Conservation (phyloP, 2,329 filamentous ascomycete species). For the Epicoccum sorghinum region DNA sequence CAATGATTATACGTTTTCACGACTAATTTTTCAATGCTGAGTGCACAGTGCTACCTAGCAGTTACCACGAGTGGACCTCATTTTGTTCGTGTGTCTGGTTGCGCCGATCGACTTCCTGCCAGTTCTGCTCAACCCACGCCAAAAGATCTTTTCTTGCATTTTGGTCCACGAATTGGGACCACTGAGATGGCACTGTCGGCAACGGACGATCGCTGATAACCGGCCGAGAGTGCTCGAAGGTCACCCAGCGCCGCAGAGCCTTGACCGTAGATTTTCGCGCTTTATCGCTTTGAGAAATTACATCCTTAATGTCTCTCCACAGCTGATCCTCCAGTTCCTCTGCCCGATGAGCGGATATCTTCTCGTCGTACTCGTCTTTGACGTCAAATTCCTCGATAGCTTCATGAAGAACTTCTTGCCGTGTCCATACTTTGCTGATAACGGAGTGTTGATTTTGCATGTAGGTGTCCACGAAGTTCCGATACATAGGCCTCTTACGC, state of each 20-base stretch:
- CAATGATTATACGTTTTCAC: too few species aligned
- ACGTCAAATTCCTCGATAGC: conserved; percentile 61
- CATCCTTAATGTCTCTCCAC: conserved; percentile 54
- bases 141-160: conserved; percentile 24
- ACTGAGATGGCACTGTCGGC: conserved; percentile 23
- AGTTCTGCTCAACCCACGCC: conserved; percentile 41
- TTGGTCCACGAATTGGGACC: conserved; percentile 25
- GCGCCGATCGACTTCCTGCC: conserved; percentile 31
- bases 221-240: conserved; percentile 31
- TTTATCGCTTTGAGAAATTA: conserved; percentile 34
- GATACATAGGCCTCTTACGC: conserved; percentile 62
- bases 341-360: conserved; percentile 47
- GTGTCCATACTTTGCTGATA: conserved; percentile 29
- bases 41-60: too few species aligned
- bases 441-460: conserved; percentile 58
- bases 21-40: too few species aligned
- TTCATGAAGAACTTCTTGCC: conserved; percentile 58
- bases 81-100: too few species aligned
- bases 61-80: too few species aligned
- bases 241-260: conserved; percentile 45
- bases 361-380: conserved; percentile 52
- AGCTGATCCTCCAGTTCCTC: conserved; percentile 49
- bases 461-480: conserved; percentile 67
- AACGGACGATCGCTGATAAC: conserved; percentile 23
- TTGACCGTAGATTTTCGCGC: conserved; percentile 31